Evolutionary conservation across 257 asterid species (phyloP).

Genomic region (Solanum ahanhuiri): DNA sequence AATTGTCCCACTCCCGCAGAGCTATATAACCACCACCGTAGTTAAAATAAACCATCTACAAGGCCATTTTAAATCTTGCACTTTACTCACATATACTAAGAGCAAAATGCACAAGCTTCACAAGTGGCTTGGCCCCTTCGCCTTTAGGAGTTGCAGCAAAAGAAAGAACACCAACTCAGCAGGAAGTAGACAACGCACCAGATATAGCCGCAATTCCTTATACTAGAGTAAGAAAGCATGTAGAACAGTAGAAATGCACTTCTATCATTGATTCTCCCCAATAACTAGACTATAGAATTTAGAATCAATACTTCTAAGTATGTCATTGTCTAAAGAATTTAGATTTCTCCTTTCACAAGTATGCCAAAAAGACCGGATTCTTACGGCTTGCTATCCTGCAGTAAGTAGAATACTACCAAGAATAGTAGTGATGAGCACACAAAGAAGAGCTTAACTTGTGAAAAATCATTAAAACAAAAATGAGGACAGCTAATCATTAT

Average conservation of each 20-base stretch:
- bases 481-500: neutral
- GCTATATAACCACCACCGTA: neutral
- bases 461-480: neutral
- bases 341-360: neutral
- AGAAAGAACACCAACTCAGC: neutral
- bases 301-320: neutral
- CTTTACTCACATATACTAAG: neutral
- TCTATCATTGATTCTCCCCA: neutral
- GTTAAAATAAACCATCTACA: neutral
- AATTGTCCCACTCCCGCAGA: neutral
- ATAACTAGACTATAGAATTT: neutral
- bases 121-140: neutral
- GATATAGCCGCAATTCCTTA: neutral
- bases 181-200: neutral
- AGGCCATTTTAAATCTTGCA: neutral
- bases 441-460: neutral
- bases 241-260: neutral
- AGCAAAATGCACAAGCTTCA: neutral
- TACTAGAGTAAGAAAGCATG: neutral
- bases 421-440: neutral
- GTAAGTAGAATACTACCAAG: neutral
- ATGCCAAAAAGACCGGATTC: neutral
- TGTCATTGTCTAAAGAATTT: neutral
- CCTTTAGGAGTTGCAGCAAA: neutral
- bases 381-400: neutral